Percentiles rank a stretch among this genome's conserved stretches.
Conservation (phyloP, 345 rosid genomes). For the Turritis glabra region DNA sequence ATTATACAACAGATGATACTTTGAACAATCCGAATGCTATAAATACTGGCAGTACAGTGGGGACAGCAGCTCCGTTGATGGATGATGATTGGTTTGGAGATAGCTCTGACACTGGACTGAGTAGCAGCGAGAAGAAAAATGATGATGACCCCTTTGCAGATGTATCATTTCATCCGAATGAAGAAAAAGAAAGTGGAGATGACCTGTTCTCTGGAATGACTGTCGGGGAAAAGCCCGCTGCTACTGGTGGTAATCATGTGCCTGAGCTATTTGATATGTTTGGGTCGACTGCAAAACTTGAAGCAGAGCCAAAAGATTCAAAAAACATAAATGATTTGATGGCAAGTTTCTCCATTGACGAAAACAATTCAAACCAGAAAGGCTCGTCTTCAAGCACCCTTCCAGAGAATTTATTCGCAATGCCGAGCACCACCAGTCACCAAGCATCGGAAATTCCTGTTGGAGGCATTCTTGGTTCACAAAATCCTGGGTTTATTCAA, state of each 20-base stretch:
- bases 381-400: conserved; percentile 42
- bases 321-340: conserved; percentile 61
- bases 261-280: conserved; percentile 67
- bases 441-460: conserved; percentile 50
- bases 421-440: conserved; percentile 45
- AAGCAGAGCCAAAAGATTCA: conserved; percentile 43
- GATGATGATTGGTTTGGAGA: conserved; percentile 86
- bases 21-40: conserved; percentile 42
- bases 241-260: conserved; percentile 42
- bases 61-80: conserved; percentile 49
- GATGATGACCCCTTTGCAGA: conserved; percentile 86
- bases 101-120: conserved; percentile 41
- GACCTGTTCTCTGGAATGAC: conserved; percentile 89
- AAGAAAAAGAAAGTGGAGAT: conserved; percentile 45
- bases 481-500: conserved; percentile 46
- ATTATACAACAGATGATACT: conserved; percentile 51
- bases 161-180: conserved; percentile 71
- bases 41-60: conserved; percentile 39
- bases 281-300: conserved; percentile 48
- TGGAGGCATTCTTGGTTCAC: conserved; percentile 54
- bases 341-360: conserved; percentile 65
- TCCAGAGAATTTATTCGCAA: conserved; percentile 50
- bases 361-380: conserved; percentile 47
- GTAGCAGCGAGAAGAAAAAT: conserved; percentile 44
- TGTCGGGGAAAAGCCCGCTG: conserved; percentile 52